These are phyloP conservation scores for Ophiocordyceps unilateralis DNA, from an alignment of 2,329 filamentous ascomycete genomes.

Conservation along the genomic window DNA sequence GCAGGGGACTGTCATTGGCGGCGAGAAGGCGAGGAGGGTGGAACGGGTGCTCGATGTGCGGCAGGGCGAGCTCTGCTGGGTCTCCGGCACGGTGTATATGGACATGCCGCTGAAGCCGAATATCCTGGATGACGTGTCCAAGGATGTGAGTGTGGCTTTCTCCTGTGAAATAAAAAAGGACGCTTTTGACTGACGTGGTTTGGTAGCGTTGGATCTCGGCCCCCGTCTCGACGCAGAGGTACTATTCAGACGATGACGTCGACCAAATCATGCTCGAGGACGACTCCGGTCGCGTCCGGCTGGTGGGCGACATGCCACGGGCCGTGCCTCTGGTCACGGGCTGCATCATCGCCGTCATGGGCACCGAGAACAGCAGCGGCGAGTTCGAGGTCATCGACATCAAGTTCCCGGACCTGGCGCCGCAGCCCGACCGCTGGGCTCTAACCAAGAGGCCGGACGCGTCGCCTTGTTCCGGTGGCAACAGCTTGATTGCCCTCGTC, in stretches of 20 bases:
- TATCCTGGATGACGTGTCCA: slow-evolving; percentile 85
- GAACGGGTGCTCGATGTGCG: slow-evolving; percentile 88
- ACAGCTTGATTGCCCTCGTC: slow-evolving; percentile 55
- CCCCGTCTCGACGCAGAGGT: slow-evolving; percentile 60
- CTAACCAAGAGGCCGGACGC: slow-evolving; percentile 22
- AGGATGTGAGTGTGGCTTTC: slow-evolving; percentile 45
- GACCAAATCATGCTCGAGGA: slow-evolving; percentile 82
- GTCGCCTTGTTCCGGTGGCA: slow-evolving; percentile 23
- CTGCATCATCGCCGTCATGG: slow-evolving; percentile 84
- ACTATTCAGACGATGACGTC: slow-evolving; percentile 42
- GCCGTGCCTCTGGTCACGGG: slow-evolving; percentile 70
- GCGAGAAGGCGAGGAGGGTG: slow-evolving; percentile 56
- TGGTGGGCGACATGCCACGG: slow-evolving; percentile 55
- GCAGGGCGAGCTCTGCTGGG: slow-evolving; percentile 91
- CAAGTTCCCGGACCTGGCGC: slow-evolving; percentile 70
- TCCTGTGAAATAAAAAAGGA: neutral
- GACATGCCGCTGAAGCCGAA: slow-evolving; percentile 93
- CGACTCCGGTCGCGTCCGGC: slow-evolving; percentile 72
- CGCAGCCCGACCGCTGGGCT: slow-evolving; percentile 68
- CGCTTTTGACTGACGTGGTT: too few relatives aligned
- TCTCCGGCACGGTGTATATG: slow-evolving; percentile 89
- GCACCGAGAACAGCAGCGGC: slow-evolving; percentile 81
- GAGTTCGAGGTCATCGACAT: slow-evolving; percentile 87
- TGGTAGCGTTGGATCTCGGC: slow-evolving; percentile 72
- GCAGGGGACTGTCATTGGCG: slow-evolving; percentile 61